phyloP scores from a whole-genome alignment of 768 basidiomycete species.

The Agaricus blazei region DNA sequence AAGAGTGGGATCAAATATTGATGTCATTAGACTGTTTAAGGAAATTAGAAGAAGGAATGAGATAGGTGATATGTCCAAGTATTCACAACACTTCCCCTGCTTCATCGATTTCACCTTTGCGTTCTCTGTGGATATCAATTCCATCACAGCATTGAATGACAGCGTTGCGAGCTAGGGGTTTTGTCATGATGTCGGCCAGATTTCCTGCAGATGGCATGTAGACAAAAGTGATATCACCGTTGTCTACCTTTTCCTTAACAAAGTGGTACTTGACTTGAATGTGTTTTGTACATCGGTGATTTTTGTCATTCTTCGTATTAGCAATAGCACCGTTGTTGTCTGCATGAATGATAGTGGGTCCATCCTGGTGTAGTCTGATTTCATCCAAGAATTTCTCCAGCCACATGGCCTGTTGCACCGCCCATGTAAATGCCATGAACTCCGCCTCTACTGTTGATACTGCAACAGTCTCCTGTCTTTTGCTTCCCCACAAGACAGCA shows the following conservation, averaged over 20 bases:
- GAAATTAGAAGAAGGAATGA: no score
- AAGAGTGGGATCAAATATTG: no score
- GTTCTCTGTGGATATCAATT: no score
- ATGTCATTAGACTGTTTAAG: no score
- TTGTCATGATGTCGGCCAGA: no score
- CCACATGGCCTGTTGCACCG: constrained; percentile 4
- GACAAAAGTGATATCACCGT: no score
- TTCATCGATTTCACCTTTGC: no score
- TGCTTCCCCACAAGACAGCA: constrained; percentile 23
- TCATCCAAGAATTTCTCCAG: constrained; percentile 6
- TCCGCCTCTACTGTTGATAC: constrained; percentile 15
- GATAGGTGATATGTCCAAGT: no score
- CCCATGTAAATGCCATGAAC: constrained; percentile 11
- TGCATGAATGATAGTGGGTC: constrained; percentile 10
- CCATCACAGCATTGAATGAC: no score
- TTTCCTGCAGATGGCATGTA: no score
- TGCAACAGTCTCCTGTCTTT: constrained; percentile 19
- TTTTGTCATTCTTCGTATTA: constrained; percentile 15
- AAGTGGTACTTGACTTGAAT: constrained; percentile 31
- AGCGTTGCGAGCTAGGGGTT: no score
- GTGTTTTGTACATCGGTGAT: constrained; percentile 30
- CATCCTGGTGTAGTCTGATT: neutral
- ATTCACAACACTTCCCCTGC: no score
- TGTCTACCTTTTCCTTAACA: constrained; percentile 6
- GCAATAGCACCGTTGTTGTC: constrained; percentile 23